Base-by-base conservation (phyloP, 352 stramenopile species). In the Globisporangium carolinianum region DNA sequence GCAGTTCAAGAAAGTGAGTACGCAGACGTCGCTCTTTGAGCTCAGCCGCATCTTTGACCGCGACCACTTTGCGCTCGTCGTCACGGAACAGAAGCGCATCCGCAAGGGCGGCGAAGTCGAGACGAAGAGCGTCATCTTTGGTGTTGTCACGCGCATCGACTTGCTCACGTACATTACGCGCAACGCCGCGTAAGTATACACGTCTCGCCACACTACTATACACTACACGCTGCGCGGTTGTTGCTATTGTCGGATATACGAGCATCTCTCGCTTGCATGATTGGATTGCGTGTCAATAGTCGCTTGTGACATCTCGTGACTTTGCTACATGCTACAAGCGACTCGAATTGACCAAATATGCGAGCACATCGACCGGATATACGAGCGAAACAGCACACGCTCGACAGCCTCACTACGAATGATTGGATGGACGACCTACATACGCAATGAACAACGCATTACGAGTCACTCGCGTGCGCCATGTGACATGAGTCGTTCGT, bases 91-190 rank as follows among this genome's bases (percentile, higher is more conserved):
- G 39, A 65, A 65, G 52, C 52, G 53, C 52, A 65, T 65, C 47
- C 59, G 59, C 52, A 59, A 60, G 47, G 59, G 59, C 42, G 59
- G 72, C 51, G 94, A 86, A 61, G 75, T 69, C 18, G 81, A 86
- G 57, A 70, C 69, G 51, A 76, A 82, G 60, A 60, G 52, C 18
- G 59, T 65, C 38, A 85, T 98, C 59, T 89, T 83, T 50, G 94
- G 94, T 32, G 91, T 98, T 51, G 94, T 97, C 38, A 98, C 92
- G 56, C 75, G 95, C 24, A 98, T 98, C 72, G 95, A 98, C 72
- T 73, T 98, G 57, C 77, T 98, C 61, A 97, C 97, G 68, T 98
- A 93, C 78, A 97, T 98, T 68, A 93, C 89, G 50, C 57, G 57
- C 57, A 53, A 63, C 57, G 36, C 57, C 11, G 45, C 52, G 6